phyloP scores from a whole-genome alignment of 495 filamentous ascomycete species.

The Hypoxylon fuscum region DNA sequence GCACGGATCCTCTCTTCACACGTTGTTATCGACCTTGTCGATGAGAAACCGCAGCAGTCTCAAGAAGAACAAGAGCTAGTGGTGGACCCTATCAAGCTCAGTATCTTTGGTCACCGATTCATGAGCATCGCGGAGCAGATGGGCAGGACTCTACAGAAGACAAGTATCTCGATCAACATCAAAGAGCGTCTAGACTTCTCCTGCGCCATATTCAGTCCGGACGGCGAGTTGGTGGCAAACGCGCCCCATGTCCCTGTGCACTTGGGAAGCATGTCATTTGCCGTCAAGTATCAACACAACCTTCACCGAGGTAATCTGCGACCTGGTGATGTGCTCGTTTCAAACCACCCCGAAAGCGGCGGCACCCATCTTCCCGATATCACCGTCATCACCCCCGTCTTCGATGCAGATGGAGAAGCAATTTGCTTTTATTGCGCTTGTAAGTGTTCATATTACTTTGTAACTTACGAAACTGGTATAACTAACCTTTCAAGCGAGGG shows the following conservation, averaged over 20 bases:
- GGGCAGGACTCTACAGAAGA: conserved; percentile 95
- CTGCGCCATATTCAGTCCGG: conserved; percentile 90
- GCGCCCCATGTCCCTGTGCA: conserved; percentile 95
- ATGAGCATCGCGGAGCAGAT: conserved; percentile 99
- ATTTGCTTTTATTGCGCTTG: conserved; percentile 88
- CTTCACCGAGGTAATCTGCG: conserved; percentile 91
- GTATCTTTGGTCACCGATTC: conserved; percentile 95
- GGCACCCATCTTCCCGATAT: conserved; percentile 87
- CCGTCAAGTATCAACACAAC: conserved; percentile 85
- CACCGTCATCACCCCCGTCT: conserved; percentile 92
- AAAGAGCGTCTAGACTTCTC: conserved; percentile 98
- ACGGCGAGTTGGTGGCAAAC: conserved; percentile 91
- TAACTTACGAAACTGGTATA: background rate
- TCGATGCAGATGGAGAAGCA: conserved; percentile 74
- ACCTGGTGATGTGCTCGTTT: conserved; percentile 91
- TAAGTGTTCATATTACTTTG: background rate
- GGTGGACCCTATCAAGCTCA: conserved; percentile 89
- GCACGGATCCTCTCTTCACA: conserved; percentile 68
- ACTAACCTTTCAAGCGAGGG: conserved; percentile 74
- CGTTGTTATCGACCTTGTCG: conserved; percentile 69
- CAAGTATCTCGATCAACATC: conserved; percentile 95
- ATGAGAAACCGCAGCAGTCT: conserved; percentile 59
- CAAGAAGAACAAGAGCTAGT: conserved; percentile 40
- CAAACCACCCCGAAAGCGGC: conserved; percentile 93
- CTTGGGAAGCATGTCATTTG: conserved; percentile 89